Percentiles rank a stretch among this genome's conserved stretches.
Conservation (phyloP, 2,329 filamentous ascomycete species). For the Beauveria australis region DNA sequence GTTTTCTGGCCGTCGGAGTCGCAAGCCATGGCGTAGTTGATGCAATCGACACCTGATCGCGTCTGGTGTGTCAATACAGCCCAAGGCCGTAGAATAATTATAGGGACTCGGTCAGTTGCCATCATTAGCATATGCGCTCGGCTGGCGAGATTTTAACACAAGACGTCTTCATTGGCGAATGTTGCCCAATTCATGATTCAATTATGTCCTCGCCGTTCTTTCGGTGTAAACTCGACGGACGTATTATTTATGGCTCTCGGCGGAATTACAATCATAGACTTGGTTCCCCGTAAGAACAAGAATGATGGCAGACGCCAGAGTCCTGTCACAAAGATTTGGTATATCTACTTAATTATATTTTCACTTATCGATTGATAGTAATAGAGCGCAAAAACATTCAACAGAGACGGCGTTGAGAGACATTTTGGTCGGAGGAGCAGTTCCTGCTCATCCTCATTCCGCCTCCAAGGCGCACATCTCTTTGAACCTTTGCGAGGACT, state of each 20-base stretch:
- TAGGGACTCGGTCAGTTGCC: conserved; percentile 37
- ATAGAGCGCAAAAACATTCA: conserved; percentile 32
- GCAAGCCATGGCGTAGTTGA: conserved; percentile 13
- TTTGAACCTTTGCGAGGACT: conserved; percentile 23
- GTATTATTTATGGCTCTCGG: conserved; percentile 23
- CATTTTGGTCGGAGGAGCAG: conserved; percentile 41
- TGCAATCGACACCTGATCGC: conserved; percentile 13
- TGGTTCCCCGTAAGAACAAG: conserved; percentile 32
- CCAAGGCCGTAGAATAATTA: conserved; percentile 40
- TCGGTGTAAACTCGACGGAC: conserved; percentile 26
- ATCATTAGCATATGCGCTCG: conserved; percentile 29
- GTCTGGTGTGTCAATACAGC: conserved; percentile 26
- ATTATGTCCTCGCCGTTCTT: conserved; percentile 30
- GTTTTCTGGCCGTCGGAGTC: conserved; percentile 21
- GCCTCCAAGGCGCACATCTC: conserved; percentile 29
- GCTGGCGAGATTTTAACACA: conserved; percentile 15
- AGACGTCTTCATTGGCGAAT: conserved; percentile 25
- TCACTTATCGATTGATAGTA: conserved; percentile 29
- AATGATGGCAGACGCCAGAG: conserved; percentile 23
- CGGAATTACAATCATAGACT: conserved; percentile 31
- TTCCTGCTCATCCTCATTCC: conserved; percentile 35
- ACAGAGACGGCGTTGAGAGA: conserved; percentile 24
- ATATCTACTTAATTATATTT: conserved; percentile 25
- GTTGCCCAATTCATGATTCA: conserved; percentile 20
- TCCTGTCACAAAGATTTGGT: too few relatives aligned